phyloP scores from a whole-genome alignment of 2,329 filamentous ascomycete species.

The Parastagonospora nodorum region DNA sequence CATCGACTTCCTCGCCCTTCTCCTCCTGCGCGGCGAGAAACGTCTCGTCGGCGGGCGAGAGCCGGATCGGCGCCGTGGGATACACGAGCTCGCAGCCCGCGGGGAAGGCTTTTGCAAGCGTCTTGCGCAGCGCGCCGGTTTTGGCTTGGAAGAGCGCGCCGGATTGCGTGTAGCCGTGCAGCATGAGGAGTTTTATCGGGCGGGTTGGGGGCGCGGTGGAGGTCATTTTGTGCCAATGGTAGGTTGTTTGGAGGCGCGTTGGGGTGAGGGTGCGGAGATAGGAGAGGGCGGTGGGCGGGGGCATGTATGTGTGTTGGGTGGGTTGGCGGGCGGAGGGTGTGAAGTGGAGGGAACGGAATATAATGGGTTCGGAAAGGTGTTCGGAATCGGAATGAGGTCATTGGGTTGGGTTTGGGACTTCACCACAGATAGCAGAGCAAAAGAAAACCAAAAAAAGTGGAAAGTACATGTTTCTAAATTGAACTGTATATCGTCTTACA shows the following conservation, averaged over 20 bases:
- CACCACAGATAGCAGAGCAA: too few relatives aligned
- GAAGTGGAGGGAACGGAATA: neutral
- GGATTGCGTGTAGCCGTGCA: slow-evolving; percentile 84
- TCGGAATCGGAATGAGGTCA: slow-evolving; percentile 1
- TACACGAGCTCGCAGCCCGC: slow-evolving; percentile 54
- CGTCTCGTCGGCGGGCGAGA: slow-evolving; percentile 54
- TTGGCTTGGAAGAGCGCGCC: slow-evolving; percentile 84
- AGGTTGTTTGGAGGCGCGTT: slow-evolving; percentile 20
- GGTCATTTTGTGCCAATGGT: slow-evolving; percentile 36
- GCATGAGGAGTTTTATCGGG: slow-evolving; percentile 55
- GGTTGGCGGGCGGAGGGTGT: too few relatives aligned
- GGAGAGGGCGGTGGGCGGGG: slow-evolving; percentile 1
- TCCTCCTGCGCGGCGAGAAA: slow-evolving; percentile 51
- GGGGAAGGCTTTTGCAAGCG: slow-evolving; percentile 74
- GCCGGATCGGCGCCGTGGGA: slow-evolving; percentile 52
- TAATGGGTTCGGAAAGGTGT: neutral
- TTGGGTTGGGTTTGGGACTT: neutral
- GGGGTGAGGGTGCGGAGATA: slow-evolving; percentile 17
- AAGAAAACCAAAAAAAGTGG: too few relatives aligned
- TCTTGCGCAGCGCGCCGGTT: slow-evolving; percentile 83
- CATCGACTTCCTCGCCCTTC: slow-evolving; percentile 58
- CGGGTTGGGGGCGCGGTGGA: slow-evolving; percentile 32
- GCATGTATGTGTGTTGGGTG: slow-evolving; percentile 8
- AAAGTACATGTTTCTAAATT: neutral
- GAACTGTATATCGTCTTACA: too few relatives aligned